Evolutionary conservation across 306 rosid genomes (phyloP), one percentile per base, ranked within the genome.

Genomic region (Casuarina glauca): DNA sequence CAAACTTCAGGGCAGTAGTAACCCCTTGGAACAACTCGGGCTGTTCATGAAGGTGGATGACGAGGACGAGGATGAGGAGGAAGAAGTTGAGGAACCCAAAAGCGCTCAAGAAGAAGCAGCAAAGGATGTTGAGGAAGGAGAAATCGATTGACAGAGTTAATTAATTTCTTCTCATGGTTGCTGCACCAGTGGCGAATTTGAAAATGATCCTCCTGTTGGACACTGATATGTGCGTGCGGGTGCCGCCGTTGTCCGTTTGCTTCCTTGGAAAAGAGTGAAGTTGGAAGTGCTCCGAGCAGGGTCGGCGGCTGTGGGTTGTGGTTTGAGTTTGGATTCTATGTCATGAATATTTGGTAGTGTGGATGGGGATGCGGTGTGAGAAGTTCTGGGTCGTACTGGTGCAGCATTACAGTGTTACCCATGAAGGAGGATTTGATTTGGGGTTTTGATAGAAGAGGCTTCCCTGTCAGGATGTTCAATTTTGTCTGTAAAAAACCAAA

Each of bases 61-160:
- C 17, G 92, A 88, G 46, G 92, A 86, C 17, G 92, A 88, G 46
- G 79, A 72, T 36, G 89, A 84, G 8, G 97, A 91, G 74, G 98
- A 94, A 66, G 96, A 94, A 55, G 94, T 82, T 69, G 79, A 6
- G 2, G 84, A 48, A 55, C 80, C 87, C 17, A 70, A 41, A 39
- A 41, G 73, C 45, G 77, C 58, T 78, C 80, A 86, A 26, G 87
- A 86, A n/a, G 87, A 84, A 78, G 89, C 88, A 52, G 11, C 81
- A 35, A 86, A 86, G 52, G 97, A 90, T 49, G 93, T 81, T 15
- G 98, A 90, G 84, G 98, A 93, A 81, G 96, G 96, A 41, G 96
- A 91, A 82, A 87, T 93, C 6, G 96, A 88, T 80, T 88, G 82
- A 82, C 32, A 26, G 1, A 26, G 32, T 64, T 9, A 50, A 42